Evolutionary conservation across 164 flowering plant genomes (phyloP), one percentile per base, ranked within the genome.

Genomic region (Liquidambar formosana): DNA sequence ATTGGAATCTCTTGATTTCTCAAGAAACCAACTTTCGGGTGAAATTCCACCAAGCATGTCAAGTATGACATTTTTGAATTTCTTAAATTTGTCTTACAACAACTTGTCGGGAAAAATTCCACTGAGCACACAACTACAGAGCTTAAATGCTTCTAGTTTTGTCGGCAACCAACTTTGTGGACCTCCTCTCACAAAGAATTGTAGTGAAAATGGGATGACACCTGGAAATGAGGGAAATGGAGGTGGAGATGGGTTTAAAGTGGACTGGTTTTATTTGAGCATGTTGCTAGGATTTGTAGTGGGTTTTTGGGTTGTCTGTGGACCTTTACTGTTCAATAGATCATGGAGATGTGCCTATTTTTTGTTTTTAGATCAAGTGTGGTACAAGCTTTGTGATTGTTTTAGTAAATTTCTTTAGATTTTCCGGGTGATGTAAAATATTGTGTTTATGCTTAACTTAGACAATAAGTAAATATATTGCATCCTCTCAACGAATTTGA

Each of bases 61-160:
- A 10, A 8, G 14, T 6, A 11, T 81, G 64, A 57, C 38, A 0
- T 75, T 49, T 21, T 67, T 79, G 22, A 38, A 44, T 12, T 33
- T 63, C 44, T 61, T 83, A 74, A 77, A 81, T 54, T 63, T 83
- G 64, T 83, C 86, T 0, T 38, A 66, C 51, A 83, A 77, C 46
- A 69, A 76, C 48, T 71, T 79, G 43, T 71, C 73, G 1, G 82
- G 82, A 16, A 26, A 14, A 21, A 74, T 74, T 63, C 82, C 78
- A 0, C 0, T 44, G 1, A 21, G 73, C 41, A 57, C 51, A 15
- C 77, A 70, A n/a, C 45, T 74, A 0, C 65, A 27, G 38, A n/a
- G 43, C 19, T 28, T 70, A 8, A n/a, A 43, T 18, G 16, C 63
- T 33, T 33, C 41, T 33, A 33, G 41, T 6, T 33, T 33, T 33